A percentile compares a stretch with the other conserved stretches of the same genome.
These are phyloP conservation scores for Dictyostelium capitatum DNA, from an alignment of 78 protist genomes.

Conservation along the genomic window DNA sequence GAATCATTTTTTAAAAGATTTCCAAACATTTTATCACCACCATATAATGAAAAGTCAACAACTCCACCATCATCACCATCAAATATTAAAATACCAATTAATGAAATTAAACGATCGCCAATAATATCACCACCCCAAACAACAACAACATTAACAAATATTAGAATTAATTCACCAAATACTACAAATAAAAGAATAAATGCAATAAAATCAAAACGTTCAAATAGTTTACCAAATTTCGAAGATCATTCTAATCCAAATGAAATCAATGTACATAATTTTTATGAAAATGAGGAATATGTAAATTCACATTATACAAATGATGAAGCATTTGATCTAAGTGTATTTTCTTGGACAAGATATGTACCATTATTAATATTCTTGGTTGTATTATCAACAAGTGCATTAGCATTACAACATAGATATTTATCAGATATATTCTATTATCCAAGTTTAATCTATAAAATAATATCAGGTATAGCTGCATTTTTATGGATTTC, in stretches of 20 bases:
- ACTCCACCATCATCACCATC: background rate
- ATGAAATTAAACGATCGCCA: too few relatives aligned
- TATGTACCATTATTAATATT: constrained; percentile 29
- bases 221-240: background rate
- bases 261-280: background rate
- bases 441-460: constrained; percentile 21
- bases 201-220: background rate
- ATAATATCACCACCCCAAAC: too few relatives aligned
- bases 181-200: background rate
- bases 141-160: background rate
- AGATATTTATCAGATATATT: background rate
- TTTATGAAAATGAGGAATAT: background rate
- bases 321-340: constrained; percentile 1
- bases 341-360: constrained; percentile 8
- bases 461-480: constrained; percentile 20
- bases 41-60: background rate
- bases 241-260: too few relatives aligned
- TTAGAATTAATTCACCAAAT: background rate
- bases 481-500: constrained; percentile 4
- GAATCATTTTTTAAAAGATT: too few relatives aligned
- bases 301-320: background rate
- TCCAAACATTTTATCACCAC: too few relatives aligned
- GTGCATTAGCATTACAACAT: constrained; percentile 38
- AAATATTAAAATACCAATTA: too few relatives aligned
- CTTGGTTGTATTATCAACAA: constrained; percentile 22